These are phyloP conservation scores for Pholiota conissans DNA, from an alignment of 768 basidiomycete genomes.

Conservation along the genomic window DNA sequence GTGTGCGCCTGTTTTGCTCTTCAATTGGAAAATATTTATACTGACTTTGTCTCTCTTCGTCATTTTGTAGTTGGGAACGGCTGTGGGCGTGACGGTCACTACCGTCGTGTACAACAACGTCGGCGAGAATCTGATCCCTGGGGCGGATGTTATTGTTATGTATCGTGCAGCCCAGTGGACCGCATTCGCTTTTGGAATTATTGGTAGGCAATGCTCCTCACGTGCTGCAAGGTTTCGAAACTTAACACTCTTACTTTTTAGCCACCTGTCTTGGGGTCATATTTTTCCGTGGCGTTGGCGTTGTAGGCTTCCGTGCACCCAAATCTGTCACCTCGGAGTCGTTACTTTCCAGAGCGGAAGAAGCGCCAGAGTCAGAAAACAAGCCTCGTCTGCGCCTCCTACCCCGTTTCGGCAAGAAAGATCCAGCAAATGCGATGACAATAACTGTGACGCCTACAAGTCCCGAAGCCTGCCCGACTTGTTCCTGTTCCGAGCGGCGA, in stretches of 20 bases:
- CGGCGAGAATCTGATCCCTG: constrained; percentile 25
- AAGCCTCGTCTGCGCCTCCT: background rate
- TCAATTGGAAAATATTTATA: too few relatives aligned
- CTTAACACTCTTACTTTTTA: constrained; percentile 4
- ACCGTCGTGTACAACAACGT: constrained; percentile 71
- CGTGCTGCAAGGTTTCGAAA: background rate
- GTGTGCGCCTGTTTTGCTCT: too few relatives aligned
- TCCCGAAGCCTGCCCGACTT: too few relatives aligned
- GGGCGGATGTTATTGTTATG: constrained; percentile 41
- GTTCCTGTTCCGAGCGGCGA: too few relatives aligned
- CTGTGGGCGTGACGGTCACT: constrained; percentile 68
- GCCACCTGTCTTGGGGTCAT: constrained; percentile 23
- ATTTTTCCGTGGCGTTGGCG: constrained; percentile 30
- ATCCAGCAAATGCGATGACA: background rate
- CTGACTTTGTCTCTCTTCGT: background rate
- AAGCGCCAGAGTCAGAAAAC: background rate
- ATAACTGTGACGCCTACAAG: background rate
- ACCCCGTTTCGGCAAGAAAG: background rate
- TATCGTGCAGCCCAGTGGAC: constrained; percentile 71
- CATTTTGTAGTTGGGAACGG: constrained; percentile 54
- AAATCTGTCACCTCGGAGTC: background rate
- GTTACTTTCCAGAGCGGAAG: background rate
- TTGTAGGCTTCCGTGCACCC: constrained; percentile 18
- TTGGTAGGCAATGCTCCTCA: constrained; percentile 38
- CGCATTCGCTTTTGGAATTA: constrained; percentile 56